These are phyloP conservation scores for Tulasnella sp. DNA, from an alignment of 768 basidiomycete species.

Conservation along the genomic window DNA sequence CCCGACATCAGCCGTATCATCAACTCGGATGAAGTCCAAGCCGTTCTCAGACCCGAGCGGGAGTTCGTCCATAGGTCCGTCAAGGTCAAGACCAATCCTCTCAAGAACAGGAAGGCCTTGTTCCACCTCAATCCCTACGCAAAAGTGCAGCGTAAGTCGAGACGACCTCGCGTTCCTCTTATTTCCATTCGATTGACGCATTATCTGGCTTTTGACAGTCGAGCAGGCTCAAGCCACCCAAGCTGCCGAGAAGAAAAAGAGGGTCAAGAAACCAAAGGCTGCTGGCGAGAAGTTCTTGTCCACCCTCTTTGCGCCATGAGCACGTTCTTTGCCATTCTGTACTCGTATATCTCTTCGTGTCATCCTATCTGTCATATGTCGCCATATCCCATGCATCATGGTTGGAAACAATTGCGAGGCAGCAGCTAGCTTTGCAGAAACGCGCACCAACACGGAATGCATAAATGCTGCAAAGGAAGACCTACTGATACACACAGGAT, in stretches of 20 bases:
- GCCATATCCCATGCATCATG: not conserved
- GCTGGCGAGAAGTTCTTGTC: conserved; percentile 83
- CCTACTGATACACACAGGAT: not conserved
- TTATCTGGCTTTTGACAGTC: conserved; percentile 44
- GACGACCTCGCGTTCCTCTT: conserved; percentile 47
- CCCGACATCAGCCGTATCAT: conserved; percentile 96
- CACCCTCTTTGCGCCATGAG: conserved; percentile 83
- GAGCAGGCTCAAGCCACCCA: conserved; percentile 73
- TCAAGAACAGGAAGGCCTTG: conserved; percentile 89
- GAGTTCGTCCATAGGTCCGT: conserved; percentile 66
- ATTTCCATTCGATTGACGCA: not conserved
- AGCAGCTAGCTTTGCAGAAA: not conserved
- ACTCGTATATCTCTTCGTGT: conserved; percentile 5
- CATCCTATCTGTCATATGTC: not conserved
- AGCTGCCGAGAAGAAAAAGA: conserved; percentile 60
- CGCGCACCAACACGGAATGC: not conserved
- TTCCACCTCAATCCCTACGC: conserved; percentile 99
- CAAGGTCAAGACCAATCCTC: conserved; percentile 94
- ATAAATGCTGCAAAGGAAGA: not conserved
- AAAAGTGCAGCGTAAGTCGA: conserved; percentile 85
- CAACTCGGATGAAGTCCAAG: conserved; percentile 98
- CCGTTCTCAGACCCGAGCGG: conserved; percentile 75
- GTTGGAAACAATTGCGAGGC: not conserved
- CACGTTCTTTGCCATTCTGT: not conserved
- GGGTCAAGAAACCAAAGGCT: conserved; percentile 61